A percentile compares a stretch with the other conserved stretches of the same genome.
Conservation (phyloP, 768 basidiomycete species). For the Fibroporia radiculosa region DNA sequence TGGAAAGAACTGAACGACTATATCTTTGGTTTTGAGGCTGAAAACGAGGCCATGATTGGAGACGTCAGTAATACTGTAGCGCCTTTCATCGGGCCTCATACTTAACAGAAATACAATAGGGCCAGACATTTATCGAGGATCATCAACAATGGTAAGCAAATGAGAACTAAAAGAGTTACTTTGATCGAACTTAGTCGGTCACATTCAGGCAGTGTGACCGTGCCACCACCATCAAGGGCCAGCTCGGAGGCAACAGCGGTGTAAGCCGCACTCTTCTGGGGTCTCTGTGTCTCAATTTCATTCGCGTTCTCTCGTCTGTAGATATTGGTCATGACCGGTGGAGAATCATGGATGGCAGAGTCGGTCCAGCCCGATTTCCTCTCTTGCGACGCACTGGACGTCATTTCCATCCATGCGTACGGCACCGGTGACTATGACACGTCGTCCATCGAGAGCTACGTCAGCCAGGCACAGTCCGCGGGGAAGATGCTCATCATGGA, state of each 20-base stretch:
- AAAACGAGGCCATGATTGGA: slow-evolving; percentile 29
- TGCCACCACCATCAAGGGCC: slow-evolving; percentile 19
- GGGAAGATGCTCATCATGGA: slow-evolving; percentile 31
- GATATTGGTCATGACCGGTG: slow-evolving; percentile 25
- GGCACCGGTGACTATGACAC: slow-evolving; percentile 23
- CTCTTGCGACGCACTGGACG: slow-evolving; percentile 24
- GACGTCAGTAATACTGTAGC: slow-evolving; percentile 7
- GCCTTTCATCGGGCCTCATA: not conserved
- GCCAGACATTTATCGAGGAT: slow-evolving; percentile 17
- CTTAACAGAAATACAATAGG: slow-evolving; percentile 6
- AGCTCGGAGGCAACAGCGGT: slow-evolving; percentile 17
- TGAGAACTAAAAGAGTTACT: not conserved
- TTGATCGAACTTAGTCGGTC: not conserved
- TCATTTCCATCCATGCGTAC: slow-evolving; percentile 32
- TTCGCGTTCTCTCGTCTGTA: not conserved
- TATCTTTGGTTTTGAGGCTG: slow-evolving; percentile 32
- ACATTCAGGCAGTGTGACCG: slow-evolving; percentile 22
- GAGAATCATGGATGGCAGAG: slow-evolving; percentile 23
- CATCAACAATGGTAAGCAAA: slow-evolving; percentile 16
- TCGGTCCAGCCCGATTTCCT: slow-evolving; percentile 20
- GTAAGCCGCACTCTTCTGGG: slow-evolving; percentile 3
- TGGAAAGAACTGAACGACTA: slow-evolving; percentile 31
- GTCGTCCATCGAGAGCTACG: slow-evolving; percentile 17
- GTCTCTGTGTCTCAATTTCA: not conserved
- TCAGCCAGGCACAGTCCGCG: slow-evolving; percentile 24